Conservation (phyloP, 495 filamentous ascomycete genomes). For the Tuber indicum region DNA sequence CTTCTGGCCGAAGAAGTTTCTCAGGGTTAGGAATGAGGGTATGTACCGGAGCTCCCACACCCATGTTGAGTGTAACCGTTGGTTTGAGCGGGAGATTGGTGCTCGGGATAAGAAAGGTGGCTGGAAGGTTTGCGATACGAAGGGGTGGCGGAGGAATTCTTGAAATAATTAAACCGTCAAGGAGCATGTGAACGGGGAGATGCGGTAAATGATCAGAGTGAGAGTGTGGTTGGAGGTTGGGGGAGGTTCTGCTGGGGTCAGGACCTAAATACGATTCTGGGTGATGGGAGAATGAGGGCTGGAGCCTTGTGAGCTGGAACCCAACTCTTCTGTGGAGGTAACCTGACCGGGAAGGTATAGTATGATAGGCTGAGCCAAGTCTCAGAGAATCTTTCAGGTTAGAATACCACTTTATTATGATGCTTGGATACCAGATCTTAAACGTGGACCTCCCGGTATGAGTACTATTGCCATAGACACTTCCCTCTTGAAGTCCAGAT, state of each 20-base stretch:
- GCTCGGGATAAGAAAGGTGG: conserved; percentile 64
- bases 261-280: conserved; percentile 28
- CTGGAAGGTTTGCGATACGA: conserved; percentile 73
- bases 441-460: conserved; percentile 9
- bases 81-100: conserved; percentile 57
- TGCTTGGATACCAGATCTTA: conserved; percentile 20
- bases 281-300: conserved; percentile 25
- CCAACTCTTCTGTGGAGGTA: not conserved
- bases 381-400: conserved; percentile 2
- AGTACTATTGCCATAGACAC: conserved; percentile 7
- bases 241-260: conserved; percentile 34
- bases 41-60: conserved; percentile 21
- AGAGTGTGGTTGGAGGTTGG: conserved; percentile 15
- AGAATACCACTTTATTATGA: not conserved
- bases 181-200: conserved; percentile 13
- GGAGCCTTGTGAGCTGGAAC: conserved; percentile 24
- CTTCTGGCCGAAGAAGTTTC: conserved; percentile 8
- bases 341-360: not conserved
- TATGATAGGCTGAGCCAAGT: not conserved
- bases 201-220: conserved; percentile 9
- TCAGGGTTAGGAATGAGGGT: conserved; percentile 1
- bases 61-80: too few species aligned
- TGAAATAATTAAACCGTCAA: not conserved
- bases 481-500: conserved; percentile 29
- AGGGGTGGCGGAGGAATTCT: too few species aligned